Evolutionary conservation across 2,329 filamentous ascomycete species (phyloP), one percentile per base, ranked within the genome.

Genomic region (Ophiostoma quercus): DNA sequence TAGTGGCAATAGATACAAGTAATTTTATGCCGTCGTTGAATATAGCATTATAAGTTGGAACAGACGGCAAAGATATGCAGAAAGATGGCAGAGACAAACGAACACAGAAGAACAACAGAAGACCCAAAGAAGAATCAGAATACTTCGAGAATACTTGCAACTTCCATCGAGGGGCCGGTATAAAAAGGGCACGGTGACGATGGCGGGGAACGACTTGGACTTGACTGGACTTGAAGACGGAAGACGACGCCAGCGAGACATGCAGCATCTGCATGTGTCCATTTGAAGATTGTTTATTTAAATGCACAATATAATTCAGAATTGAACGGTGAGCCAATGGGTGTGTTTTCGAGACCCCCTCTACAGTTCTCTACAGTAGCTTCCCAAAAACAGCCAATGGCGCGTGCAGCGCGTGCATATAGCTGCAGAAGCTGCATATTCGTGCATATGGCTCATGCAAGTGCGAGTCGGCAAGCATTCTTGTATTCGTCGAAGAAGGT

Each of bases 381-480:
- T 34, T 5, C 5, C 5, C 34, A 2, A 34, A 2, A 6, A 3
- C 9, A 16, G 51, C 51, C 51, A 57, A 57, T 57, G 51, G 51
- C 51, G 51, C 9, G 51, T 22, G 51, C 47, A n/a, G 8, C 19
- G 8, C 47, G 19, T 54, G 47, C 47, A 54, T n/a, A 22, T 54
- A n/a, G 47, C 47, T 54, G 47, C 51, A 57, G 51, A 25, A 25
- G 22, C n/a, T 57, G 51, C 51, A 57, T 57, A 25, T 57, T 25
- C 51, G 51, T 57, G 51, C 51, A 57, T 57, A 57, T 57, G 51
- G 51, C 51, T 29, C 51, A 57, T 57, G 16, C 51, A 57, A 57
- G 14, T 47, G 41, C 12, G 14, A 47, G 16, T 47, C 16, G 16
- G 5, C 39, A 47, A 47, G 16, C 16, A 47, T 6, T 47, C 41